Evolutionary conservation across 306 rosid species (phyloP).

Genomic region (Potentilla sterilis): DNA sequence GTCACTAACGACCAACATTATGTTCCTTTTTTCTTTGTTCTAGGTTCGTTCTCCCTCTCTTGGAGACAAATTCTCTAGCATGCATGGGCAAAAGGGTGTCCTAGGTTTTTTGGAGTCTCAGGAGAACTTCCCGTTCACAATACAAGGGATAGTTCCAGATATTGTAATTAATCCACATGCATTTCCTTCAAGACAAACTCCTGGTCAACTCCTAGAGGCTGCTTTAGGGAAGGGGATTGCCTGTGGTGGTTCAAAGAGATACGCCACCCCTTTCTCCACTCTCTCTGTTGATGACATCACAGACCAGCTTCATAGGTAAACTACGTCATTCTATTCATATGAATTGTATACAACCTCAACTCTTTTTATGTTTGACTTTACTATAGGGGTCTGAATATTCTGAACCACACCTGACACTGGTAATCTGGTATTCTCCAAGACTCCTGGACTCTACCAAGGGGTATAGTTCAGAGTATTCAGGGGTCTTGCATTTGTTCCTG

Average conservation of each 20-base stretch:
- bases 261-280: conserved; percentile 91
- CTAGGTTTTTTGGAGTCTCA: conserved; percentile 85
- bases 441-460: neutral
- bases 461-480: neutral
- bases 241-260: conserved; percentile 51
- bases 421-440: neutral
- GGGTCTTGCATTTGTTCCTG: neutral
- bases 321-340: neutral
- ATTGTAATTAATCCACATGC: conserved; percentile 96
- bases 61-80: conserved; percentile 97
- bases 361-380: neutral
- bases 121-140: conserved; percentile 91
- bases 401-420: neutral
- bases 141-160: conserved; percentile 94
- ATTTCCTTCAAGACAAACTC: conserved; percentile 95
- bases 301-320: conserved; percentile 87
- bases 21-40: conserved; percentile 15
- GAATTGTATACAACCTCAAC: neutral
- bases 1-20: conserved; percentile 7
- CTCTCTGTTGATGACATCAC: conserved; percentile 74
- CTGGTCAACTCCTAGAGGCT: conserved; percentile 95
- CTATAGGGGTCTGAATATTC: neutral
- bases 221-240: conserved; percentile 98
- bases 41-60: conserved; percentile 93
- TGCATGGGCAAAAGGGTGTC: conserved; percentile 99